Evolutionary conservation across 208 protist species (phyloP).

Genomic region (Entamoeba moshkovskii): DNA sequence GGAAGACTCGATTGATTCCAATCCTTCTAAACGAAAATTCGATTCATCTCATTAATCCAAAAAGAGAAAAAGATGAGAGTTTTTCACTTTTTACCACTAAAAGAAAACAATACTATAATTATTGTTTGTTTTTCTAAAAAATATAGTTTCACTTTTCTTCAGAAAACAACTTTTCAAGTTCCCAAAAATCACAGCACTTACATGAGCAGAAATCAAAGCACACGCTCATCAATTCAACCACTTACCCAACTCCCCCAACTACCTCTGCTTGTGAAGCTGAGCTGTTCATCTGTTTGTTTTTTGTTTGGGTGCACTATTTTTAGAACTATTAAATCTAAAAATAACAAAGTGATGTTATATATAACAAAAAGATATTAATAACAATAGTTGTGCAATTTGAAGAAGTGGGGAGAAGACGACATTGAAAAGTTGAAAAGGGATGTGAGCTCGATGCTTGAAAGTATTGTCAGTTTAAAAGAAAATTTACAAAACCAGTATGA

Average conservation of each 20-base stretch:
- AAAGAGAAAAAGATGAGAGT: too few species aligned
- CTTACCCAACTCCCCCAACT: neutral
- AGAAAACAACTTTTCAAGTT: too few species aligned
- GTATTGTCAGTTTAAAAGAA: neutral
- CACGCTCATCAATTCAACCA: neutral
- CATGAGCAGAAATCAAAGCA: neutral
- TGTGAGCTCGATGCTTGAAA: neutral
- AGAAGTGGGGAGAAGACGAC: neutral
- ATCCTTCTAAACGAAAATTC: too few species aligned
- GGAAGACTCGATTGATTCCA: too few species aligned
- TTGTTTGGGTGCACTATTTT: neutral
- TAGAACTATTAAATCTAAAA: neutral
- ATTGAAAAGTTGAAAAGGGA: neutral
- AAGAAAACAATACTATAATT: too few species aligned
- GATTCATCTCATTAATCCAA: too few species aligned
- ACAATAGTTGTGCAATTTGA: neutral
- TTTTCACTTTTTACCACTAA: too few species aligned
- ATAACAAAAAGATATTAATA: neutral
- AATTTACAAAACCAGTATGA: neutral
- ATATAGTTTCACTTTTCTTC: too few species aligned
- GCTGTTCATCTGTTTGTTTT: neutral
- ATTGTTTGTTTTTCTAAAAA: too few species aligned
- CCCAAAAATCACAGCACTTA: too few species aligned
- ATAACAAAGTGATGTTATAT: neutral
- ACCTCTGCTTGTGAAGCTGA: neutral